Evolutionary conservation across 192 early-diverging fungal genomes (phyloP), one percentile per base, ranked within the genome.

Genomic region (Paraglomus brasilianum): DNA sequence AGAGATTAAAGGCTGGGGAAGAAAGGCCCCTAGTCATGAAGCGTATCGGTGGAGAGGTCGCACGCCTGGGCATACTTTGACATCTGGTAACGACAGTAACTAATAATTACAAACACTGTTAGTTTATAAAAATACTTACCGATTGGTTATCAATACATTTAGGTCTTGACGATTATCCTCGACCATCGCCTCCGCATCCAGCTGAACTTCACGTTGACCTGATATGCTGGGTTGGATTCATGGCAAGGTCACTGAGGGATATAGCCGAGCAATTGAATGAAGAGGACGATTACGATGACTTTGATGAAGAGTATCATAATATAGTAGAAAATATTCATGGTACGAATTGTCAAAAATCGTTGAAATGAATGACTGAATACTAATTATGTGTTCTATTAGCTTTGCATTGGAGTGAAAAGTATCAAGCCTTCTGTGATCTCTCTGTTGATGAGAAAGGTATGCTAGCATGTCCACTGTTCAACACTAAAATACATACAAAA

Each of bases 111-210:
- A 2, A 13, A 74, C 9, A n/a, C 11, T 39, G 15, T 2, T 19
- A 60, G 13, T 30, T 5, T 13, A 5, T 19, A 77, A 30, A 4
- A 30, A 14, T 46, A 13, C 19, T 42, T 14, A 48, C 19, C 19
- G n/a, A 36, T 22, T 45, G 8, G 4, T 66, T 41, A 40, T 39
- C 57, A 55, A 7, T 30, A 24, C 61, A 21, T 76, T 40, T 42
- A 82, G 85, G 95, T 7, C 74, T 98, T 41, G 96, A 98, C 78
- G 96, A 98, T 74, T 98, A 96, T 69, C 96, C 96, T 22, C 84
- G 96, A 41, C 87, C 91, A 0, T 70, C 74, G 5, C 85, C 83
- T 21, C 92, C 94, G 5, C 83, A 86, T 75, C 64, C 81, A 24
- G 86, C 85, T 17, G 92, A 94, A 69, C 77, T 89, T 70, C 95